A percentile compares a stretch with the other conserved stretches of the same genome.
These are phyloP conservation scores for Calycina marina DNA, from an alignment of 2,329 filamentous ascomycete species.

Conservation along the genomic window DNA sequence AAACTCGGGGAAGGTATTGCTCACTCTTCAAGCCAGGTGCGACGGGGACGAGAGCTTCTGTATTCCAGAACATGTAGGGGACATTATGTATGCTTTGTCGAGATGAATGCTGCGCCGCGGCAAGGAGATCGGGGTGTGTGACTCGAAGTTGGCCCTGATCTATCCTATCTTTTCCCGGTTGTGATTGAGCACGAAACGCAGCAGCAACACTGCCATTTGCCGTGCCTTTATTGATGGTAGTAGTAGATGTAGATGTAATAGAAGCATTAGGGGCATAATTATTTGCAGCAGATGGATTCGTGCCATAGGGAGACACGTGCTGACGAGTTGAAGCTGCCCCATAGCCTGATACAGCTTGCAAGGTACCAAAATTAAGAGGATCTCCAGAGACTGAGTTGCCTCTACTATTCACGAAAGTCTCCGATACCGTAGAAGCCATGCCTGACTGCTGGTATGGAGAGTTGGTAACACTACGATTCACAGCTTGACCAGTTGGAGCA, in stretches of 20 bases:
- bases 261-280: background rate
- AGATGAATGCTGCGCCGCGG: conserved; percentile 9
- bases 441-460: conserved; percentile 10
- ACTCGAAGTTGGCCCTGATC: conserved; percentile 11
- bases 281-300: background rate
- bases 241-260: background rate
- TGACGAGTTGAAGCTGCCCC: too few species aligned
- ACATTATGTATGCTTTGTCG: conserved; percentile 15
- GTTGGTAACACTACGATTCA: conserved; percentile 10
- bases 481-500: conserved; percentile 10
- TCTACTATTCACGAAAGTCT: conserved; percentile 5
- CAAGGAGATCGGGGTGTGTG: conserved; percentile 14
- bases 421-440: background rate
- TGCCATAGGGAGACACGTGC: conserved; percentile 1
- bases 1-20: conserved; percentile 2
- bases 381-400: too few species aligned
- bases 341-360: conserved; percentile 6
- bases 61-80: conserved; percentile 15
- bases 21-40: conserved; percentile 19
- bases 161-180: conserved; percentile 4
- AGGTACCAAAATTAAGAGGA: conserved; percentile 7
- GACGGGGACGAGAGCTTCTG: conserved; percentile 14
- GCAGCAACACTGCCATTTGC: too few species aligned
- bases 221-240: background rate
- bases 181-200: too few species aligned